A percentile compares a stretch with the other conserved stretches of the same genome.
Evolutionary conservation across 2,329 filamentous ascomycete genomes (phyloP).

Genomic region (Kalmusia sp.): DNA sequence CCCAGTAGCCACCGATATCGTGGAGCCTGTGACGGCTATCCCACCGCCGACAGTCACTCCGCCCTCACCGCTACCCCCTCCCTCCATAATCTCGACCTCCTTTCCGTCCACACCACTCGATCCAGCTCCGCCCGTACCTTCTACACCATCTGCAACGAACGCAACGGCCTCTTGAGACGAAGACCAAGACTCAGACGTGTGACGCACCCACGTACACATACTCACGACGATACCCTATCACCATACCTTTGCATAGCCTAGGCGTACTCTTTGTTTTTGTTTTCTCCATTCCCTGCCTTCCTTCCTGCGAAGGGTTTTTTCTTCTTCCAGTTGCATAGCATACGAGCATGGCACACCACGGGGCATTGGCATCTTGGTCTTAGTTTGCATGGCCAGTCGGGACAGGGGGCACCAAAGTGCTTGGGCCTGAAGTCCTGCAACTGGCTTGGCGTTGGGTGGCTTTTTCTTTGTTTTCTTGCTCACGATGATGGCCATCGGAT

Average conservation of each 20-base stretch:
- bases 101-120: background rate
- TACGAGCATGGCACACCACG: conserved; percentile 36
- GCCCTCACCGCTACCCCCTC: background rate
- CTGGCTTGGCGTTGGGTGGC: conserved; percentile 37
- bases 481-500: background rate
- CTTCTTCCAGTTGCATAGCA: conserved; percentile 38
- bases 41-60: conserved; percentile 3
- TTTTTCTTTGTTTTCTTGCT: conserved; percentile 2
- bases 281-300: conserved; percentile 6
- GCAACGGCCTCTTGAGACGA: conserved; percentile 10
- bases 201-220: background rate
- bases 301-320: conserved; percentile 2
- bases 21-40: conserved; percentile 24
- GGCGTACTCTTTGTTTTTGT: conserved; percentile 30
- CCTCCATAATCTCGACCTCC: too few species aligned
- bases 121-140: background rate
- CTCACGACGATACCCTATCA: conserved; percentile 22
- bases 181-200: background rate
- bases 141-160: background rate
- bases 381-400: conserved; percentile 24
- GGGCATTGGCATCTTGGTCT: conserved; percentile 26
- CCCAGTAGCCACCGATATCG: conserved; percentile 21
- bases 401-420: conserved; percentile 44
- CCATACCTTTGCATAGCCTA: conserved; percentile 32
- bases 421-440: conserved; percentile 37